Conservation (phyloP, 495 filamentous ascomycete genomes). For the Pyrenula aspistea region DNA sequence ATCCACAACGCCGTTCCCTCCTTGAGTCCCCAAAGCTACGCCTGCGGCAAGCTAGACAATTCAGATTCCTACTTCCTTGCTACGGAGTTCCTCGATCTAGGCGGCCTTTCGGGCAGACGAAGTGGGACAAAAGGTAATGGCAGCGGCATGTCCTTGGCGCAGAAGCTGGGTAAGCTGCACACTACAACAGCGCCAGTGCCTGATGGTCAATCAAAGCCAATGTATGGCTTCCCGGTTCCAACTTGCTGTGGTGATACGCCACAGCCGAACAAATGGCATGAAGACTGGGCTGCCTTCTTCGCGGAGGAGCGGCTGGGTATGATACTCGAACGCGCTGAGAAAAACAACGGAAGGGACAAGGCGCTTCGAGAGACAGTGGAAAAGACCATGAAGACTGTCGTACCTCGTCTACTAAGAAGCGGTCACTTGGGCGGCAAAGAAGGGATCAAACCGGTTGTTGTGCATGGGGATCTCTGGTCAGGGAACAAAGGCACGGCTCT, state of each 20-base stretch:
- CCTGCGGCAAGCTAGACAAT: slow-evolving; percentile 49
- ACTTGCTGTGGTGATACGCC: slow-evolving; percentile 78
- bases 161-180: slow-evolving; percentile 70
- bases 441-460: slow-evolving; percentile 55
- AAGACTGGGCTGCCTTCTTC: slow-evolving; percentile 75
- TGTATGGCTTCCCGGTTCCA: slow-evolving; percentile 72
- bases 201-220: slow-evolving; percentile 31
- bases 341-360: slow-evolving; percentile 49
- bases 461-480: slow-evolving; percentile 88
- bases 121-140: slow-evolving; percentile 5
- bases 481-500: slow-evolving; percentile 65
- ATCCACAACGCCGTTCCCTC: slow-evolving; percentile 58
- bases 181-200: slow-evolving; percentile 59
- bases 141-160: slow-evolving; percentile 45
- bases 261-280: slow-evolving; percentile 60
- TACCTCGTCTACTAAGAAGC: slow-evolving; percentile 61
- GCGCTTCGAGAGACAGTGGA: slow-evolving; percentile 51
- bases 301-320: slow-evolving; percentile 56
- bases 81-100: slow-evolving; percentile 70
- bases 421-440: slow-evolving; percentile 47
- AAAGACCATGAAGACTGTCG: slow-evolving; percentile 44
- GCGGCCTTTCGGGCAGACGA: slow-evolving; percentile 6
- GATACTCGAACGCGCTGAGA: slow-evolving; percentile 45
- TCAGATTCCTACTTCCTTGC: slow-evolving; percentile 49
- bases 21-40: slow-evolving; percentile 62